Evolutionary conservation across 352 stramenopile genomes (phyloP), one percentile per base, ranked within the genome.

Genomic region (Phytopythium chamaehyphon): DNA sequence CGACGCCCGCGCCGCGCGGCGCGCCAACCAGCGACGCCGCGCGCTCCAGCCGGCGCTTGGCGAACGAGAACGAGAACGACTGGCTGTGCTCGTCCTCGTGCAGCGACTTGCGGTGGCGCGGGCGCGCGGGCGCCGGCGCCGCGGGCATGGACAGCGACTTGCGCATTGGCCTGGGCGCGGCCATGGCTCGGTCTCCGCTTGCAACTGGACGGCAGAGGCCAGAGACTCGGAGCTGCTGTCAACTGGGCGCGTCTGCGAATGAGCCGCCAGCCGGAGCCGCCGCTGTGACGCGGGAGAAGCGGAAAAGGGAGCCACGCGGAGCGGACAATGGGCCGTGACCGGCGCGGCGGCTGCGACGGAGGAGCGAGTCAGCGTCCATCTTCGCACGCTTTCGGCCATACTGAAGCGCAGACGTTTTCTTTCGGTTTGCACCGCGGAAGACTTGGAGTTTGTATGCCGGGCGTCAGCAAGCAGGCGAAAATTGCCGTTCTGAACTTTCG

Each of bases 21-120:
- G 62, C 35, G 12, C 53, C 64, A 19, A 61, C 51, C 15, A 53
- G 64, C 23, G 71, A 65, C 36, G 73, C 73, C 59, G 82, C 69
- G 35, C 78, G 67, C 40, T 91, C 80, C 0, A 73, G 50, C 3
- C 75, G 75, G n/a, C 75, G 71, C 61, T 79, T 78, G 9, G 64
- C 51, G 51, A 76, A 69, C 23, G 38, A 46, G 21, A 40, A 50
- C 15, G 69, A 70, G 44, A 73, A 72, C 23, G 73, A 72, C 33
- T 51, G 53, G 40, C 59, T 68, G 45, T 63, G 55, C 38, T 64
- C 49, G 22, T 61, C 43, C 10, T 69, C 65, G 33, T 76, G 67
- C 22, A 79, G 37, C n/a, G 67, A 79, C 55, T 73, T 66, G 46
- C 66, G 73, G 40, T 61, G 68, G 12, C 66, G 68, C 24, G 75